These are phyloP conservation scores for Casuarina equisetifolia DNA, from an alignment of 306 rosid genomes.

Conservation along the genomic window DNA sequence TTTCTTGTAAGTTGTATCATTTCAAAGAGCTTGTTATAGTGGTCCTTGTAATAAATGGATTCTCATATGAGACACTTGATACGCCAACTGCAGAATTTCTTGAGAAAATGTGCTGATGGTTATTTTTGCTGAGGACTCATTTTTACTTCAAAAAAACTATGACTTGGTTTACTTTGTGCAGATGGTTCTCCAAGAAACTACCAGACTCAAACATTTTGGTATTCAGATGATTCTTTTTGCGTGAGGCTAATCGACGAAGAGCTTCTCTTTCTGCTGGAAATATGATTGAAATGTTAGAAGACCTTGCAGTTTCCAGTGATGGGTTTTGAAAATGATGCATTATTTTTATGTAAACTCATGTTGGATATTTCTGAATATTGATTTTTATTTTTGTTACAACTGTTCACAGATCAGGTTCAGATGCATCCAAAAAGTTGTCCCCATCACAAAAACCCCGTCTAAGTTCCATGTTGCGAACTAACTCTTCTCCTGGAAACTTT, in stretches of 20 bases:
- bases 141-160: neutral
- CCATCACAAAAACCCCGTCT: slow-evolving; percentile 58
- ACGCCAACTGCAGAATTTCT: slow-evolving; percentile 7
- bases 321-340: slow-evolving; percentile 56
- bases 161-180: slow-evolving; percentile 26
- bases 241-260: slow-evolving; percentile 95
- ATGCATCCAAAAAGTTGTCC: slow-evolving; percentile 55
- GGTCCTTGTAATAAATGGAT: neutral
- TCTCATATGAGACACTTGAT: neutral
- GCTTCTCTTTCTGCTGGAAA: slow-evolving; percentile 98
- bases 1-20: neutral
- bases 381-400: slow-evolving; percentile 37
- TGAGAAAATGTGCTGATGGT: neutral
- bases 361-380: slow-evolving; percentile 25
- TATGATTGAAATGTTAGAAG: slow-evolving; percentile 70
- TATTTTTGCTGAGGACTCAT: neutral
- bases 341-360: slow-evolving; percentile 18
- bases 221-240: slow-evolving; percentile 81
- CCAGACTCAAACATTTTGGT: slow-evolving; percentile 69
- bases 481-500: slow-evolving; percentile 90
- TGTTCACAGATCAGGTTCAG: slow-evolving; percentile 72
- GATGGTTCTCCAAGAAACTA: slow-evolving; percentile 80
- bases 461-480: slow-evolving; percentile 77
- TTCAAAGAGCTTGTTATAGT: neutral
- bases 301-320: slow-evolving; percentile 53